Conservation (phyloP, 768 basidiomycete species). For the Termitomyces sp. region DNA sequence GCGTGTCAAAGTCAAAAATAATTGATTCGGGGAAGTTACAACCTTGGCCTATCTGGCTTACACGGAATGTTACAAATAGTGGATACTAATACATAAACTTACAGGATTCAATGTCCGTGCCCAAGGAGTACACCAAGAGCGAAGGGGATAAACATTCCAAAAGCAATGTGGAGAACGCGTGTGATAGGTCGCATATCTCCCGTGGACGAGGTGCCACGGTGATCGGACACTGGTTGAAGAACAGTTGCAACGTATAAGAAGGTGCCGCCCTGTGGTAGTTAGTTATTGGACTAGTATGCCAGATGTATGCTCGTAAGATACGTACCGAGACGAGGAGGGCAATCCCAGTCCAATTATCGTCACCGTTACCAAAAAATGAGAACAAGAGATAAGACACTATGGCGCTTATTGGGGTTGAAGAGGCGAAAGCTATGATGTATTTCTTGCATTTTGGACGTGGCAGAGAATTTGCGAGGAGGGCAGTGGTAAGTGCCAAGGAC, state of each 20-base stretch:
- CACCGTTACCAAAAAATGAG: conserved; percentile 44
- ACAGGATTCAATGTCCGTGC: conserved; percentile 47
- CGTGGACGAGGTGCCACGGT: conserved; percentile 27
- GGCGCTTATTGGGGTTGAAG: conserved; percentile 82
- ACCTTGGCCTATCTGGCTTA: background rate
- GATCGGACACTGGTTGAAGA: conserved; percentile 69
- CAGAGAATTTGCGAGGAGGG: conserved; percentile 76
- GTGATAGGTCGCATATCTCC: conserved; percentile 41
- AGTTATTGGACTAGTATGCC: background rate
- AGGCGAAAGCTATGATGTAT: conserved; percentile 74
- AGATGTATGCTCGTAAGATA: conserved; percentile 3
- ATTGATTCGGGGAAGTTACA: background rate
- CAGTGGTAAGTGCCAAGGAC: conserved; percentile 82
- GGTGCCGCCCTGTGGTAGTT: conserved; percentile 68
- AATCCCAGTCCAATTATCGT: conserved; percentile 62
- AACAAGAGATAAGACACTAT: conserved; percentile 72
- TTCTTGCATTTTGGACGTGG: conserved; percentile 65
- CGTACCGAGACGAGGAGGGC: conserved; percentile 83
- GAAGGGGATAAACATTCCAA: conserved; percentile 74
- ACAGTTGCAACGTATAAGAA: conserved; percentile 95
- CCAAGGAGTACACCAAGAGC: conserved; percentile 55
- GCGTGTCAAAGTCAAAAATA: too few relatives aligned
- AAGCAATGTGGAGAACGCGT: conserved; percentile 51
- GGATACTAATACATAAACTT: conserved; percentile 1
- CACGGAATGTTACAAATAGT: background rate